phyloP scores from a whole-genome alignment of 2,329 filamentous ascomycete genomes.

The Ophiocordyceps camponoti-saundersi region DNA sequence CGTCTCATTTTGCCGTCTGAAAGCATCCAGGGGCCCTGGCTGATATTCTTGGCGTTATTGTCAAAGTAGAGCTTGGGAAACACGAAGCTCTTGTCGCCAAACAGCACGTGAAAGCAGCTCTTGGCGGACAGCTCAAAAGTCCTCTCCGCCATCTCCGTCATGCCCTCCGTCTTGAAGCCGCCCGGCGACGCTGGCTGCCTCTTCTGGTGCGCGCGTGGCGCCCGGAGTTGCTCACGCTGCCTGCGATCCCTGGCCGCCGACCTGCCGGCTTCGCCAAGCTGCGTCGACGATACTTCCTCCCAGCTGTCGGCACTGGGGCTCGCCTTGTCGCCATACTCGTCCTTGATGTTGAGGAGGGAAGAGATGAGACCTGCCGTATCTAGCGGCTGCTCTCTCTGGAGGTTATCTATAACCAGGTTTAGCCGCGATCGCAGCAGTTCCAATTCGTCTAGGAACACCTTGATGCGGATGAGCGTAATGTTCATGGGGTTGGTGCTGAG shows the following conservation, averaged over 20 bases:
- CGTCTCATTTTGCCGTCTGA: slow-evolving; percentile 56
- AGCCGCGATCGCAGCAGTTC: slow-evolving; percentile 67
- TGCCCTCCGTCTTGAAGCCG: slow-evolving; percentile 67
- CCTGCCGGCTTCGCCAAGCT: slow-evolving; percentile 37
- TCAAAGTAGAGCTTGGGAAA: slow-evolving; percentile 87
- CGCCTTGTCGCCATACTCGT: slow-evolving; percentile 33
- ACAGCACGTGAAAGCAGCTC: slow-evolving; percentile 87
- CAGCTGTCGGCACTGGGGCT: slow-evolving; percentile 75
- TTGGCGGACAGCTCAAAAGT: slow-evolving; percentile 87
- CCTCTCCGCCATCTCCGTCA: slow-evolving; percentile 60
- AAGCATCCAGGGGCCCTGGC: slow-evolving; percentile 70
- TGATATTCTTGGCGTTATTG: slow-evolving; percentile 59
- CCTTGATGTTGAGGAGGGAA: slow-evolving; percentile 59
- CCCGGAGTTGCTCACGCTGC: slow-evolving; percentile 11
- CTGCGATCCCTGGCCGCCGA: slow-evolving; percentile 8
- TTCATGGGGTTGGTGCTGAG: slow-evolving; percentile 41
- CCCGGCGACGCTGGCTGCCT: slow-evolving; percentile 49
- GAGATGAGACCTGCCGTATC: slow-evolving; percentile 53
- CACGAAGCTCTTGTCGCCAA: slow-evolving; percentile 88
- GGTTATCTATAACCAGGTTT: slow-evolving; percentile 70
- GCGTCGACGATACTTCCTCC: slow-evolving; percentile 58
- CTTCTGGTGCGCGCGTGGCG: slow-evolving; percentile 16
- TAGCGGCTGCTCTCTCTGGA: slow-evolving; percentile 53
- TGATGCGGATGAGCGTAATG: slow-evolving; percentile 66
- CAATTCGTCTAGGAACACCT: slow-evolving; percentile 81